These are phyloP conservation scores for Fulvia fulva DNA, from an alignment of 2,329 filamentous ascomycete genomes.

Conservation along the genomic window DNA sequence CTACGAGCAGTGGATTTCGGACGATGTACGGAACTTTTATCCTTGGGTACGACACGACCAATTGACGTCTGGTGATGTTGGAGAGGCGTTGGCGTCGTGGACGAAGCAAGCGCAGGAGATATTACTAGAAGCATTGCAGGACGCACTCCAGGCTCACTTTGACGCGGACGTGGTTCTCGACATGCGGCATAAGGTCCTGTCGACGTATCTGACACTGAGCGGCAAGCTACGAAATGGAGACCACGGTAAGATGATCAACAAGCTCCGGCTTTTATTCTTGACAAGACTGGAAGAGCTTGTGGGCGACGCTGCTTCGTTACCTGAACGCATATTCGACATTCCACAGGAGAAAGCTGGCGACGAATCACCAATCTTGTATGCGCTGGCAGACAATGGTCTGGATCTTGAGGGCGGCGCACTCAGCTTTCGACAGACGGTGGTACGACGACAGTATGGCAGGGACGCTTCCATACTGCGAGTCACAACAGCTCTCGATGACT, in stretches of 20 bases:
- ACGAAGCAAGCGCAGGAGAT: slow-evolving; percentile 52
- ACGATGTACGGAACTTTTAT: slow-evolving; percentile 79
- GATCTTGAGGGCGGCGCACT: slow-evolving; percentile 32
- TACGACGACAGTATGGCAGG: slow-evolving; percentile 67
- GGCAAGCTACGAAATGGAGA: slow-evolving; percentile 16
- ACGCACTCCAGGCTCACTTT: slow-evolving; percentile 15
- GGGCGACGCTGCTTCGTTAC: slow-evolving; percentile 11
- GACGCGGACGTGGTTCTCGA: slow-evolving; percentile 23
- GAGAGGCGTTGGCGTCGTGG: slow-evolving; percentile 59
- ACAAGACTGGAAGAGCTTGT: slow-evolving; percentile 21
- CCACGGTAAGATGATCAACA: slow-evolving; percentile 16
- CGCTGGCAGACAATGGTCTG: slow-evolving; percentile 23
- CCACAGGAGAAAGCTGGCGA: neutral
- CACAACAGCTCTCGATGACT: slow-evolving; percentile 63
- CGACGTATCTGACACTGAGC: slow-evolving; percentile 26
- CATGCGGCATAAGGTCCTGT: slow-evolving; percentile 26
- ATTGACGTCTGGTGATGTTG: slow-evolving; percentile 38
- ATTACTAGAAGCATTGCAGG: slow-evolving; percentile 22
- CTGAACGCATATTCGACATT: slow-evolving; percentile 2
- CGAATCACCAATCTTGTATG: slow-evolving; percentile 21
- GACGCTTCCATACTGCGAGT: slow-evolving; percentile 62
- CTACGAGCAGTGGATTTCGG: slow-evolving; percentile 72
- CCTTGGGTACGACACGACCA: slow-evolving; percentile 85
- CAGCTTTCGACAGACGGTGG: slow-evolving; percentile 64
- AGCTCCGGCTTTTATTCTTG: slow-evolving; percentile 23